These are phyloP conservation scores for Penicillium palitans DNA, from an alignment of 2,329 filamentous ascomycete species.

Conservation along the genomic window DNA sequence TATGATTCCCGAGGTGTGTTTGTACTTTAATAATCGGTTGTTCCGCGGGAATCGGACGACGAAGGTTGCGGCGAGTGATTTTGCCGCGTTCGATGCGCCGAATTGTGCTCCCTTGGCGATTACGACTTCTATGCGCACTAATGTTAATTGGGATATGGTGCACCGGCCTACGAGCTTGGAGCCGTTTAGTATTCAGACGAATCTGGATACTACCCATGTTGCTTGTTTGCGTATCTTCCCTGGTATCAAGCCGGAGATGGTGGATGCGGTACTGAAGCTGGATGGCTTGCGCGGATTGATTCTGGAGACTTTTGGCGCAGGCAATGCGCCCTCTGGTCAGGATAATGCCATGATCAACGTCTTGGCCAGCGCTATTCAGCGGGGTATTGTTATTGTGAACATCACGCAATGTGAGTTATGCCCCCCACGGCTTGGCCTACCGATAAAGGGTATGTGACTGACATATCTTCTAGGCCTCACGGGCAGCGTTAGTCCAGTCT, in stretches of 20 bases:
- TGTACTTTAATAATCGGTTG: slow-evolving; percentile 90
- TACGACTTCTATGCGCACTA: slow-evolving; percentile 76
- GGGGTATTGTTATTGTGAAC: slow-evolving; percentile 84
- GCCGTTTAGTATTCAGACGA: slow-evolving; percentile 71
- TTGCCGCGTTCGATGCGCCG: slow-evolving; percentile 85
- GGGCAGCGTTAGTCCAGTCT: slow-evolving; percentile 75
- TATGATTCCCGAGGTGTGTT: slow-evolving; percentile 86
- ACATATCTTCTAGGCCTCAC: slow-evolving; percentile 47
- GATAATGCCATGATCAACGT: slow-evolving; percentile 78
- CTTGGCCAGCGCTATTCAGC: slow-evolving; percentile 71
- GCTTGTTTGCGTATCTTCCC: slow-evolving; percentile 88
- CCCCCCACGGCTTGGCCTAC: slow-evolving; percentile 26
- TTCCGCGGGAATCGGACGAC: slow-evolving; percentile 86
- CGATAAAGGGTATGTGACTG: slow-evolving; percentile 40
- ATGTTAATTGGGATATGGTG: slow-evolving; percentile 77
- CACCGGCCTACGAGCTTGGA: slow-evolving; percentile 71
- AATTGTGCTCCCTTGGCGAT: slow-evolving; percentile 79
- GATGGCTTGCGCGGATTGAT: slow-evolving; percentile 79
- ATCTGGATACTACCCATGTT: slow-evolving; percentile 82
- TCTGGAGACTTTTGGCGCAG: slow-evolving; percentile 89
- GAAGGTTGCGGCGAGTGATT: slow-evolving; percentile 83
- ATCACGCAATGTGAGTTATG: slow-evolving; percentile 77
- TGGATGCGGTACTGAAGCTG: slow-evolving; percentile 76
- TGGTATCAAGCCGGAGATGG: slow-evolving; percentile 89
- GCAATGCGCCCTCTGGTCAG: slow-evolving; percentile 80